These are phyloP conservation scores for Hortaea werneckii DNA, from an alignment of 2,329 filamentous ascomycete species.

Conservation along the genomic window DNA sequence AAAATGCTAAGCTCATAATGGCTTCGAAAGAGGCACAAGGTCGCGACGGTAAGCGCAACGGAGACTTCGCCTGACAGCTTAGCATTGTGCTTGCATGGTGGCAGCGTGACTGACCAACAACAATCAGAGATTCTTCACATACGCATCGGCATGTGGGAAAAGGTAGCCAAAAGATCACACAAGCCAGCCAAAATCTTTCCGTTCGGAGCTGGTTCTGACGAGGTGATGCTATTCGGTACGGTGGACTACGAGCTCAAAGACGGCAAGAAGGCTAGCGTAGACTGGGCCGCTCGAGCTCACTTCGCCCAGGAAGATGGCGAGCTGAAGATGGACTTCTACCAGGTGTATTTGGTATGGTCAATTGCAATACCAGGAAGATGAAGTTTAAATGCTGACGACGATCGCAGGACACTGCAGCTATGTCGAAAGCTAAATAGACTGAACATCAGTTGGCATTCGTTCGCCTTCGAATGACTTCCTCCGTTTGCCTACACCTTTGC, in stretches of 20 bases:
- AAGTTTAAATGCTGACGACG: not conserved
- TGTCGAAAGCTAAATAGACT: constrained; percentile 13
- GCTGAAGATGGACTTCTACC: constrained; percentile 46
- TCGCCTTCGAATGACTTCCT: not conserved
- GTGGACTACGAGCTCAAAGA: constrained; percentile 45
- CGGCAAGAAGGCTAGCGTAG: constrained; percentile 35
- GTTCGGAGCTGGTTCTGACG: constrained; percentile 35
- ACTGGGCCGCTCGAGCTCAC: constrained; percentile 47
- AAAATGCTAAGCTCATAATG: constrained; percentile 44
- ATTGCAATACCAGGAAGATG: not conserved
- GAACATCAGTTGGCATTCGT: not conserved
- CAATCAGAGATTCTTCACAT: constrained; percentile 39
- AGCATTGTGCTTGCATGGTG: not conserved
- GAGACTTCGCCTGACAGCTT: not conserved
- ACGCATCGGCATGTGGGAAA: constrained; percentile 45
- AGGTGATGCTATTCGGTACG: constrained; percentile 45
- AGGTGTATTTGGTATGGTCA: constrained; percentile 43
- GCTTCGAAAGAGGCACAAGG: constrained; percentile 38
- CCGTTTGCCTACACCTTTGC: not conserved
- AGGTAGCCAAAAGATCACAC: constrained; percentile 39
- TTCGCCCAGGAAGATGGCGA: constrained; percentile 42
- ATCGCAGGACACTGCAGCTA: constrained; percentile 16
- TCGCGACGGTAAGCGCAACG: constrained; percentile 29
- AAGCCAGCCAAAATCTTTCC: constrained; percentile 40
- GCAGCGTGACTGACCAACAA: too few relatives aligned